These are phyloP conservation scores for Desmodesmus armatus DNA, from an alignment of 139 green algal species.

Conservation along the genomic window DNA sequence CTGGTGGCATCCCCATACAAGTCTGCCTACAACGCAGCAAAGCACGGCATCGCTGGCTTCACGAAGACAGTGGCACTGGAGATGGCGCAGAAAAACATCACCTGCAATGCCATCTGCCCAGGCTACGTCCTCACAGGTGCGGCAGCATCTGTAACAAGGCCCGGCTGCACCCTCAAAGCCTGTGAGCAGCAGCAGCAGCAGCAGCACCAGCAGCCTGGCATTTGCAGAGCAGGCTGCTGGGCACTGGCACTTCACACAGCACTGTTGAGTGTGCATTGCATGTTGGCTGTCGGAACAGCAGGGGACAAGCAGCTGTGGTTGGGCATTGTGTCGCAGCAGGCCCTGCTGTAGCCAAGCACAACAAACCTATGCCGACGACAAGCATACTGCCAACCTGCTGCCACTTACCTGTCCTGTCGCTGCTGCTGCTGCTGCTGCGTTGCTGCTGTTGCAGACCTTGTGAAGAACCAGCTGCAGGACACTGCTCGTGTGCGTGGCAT, in stretches of 20 bases:
- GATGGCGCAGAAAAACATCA: slow-evolving; percentile 73
- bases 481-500: slow-evolving; percentile 75
- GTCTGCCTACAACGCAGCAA: slow-evolving; percentile 92
- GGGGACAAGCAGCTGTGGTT: no score
- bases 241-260: no score
- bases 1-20: slow-evolving; percentile 87
- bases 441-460: slow-evolving; percentile 48
- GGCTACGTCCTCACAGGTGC: slow-evolving; percentile 55
- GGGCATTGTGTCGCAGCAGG: not conserved
- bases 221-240: no score
- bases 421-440: slow-evolving; percentile 5
- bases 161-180: not conserved
- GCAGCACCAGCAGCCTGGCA: not conserved
- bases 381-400: not conserved
- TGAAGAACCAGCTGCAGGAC: slow-evolving; percentile 65
- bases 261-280: no score
- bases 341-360: not conserved
- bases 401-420: not conserved
- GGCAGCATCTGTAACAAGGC: not conserved
- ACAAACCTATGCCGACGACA: not conserved
- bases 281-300: no score
- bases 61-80: slow-evolving; percentile 90
- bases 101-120: slow-evolving; percentile 83
- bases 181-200: not conserved
- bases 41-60: slow-evolving; percentile 88